phyloP scores from a whole-genome alignment of 1,139 yeast genomes.

The Suhomyces wounanorum region DNA sequence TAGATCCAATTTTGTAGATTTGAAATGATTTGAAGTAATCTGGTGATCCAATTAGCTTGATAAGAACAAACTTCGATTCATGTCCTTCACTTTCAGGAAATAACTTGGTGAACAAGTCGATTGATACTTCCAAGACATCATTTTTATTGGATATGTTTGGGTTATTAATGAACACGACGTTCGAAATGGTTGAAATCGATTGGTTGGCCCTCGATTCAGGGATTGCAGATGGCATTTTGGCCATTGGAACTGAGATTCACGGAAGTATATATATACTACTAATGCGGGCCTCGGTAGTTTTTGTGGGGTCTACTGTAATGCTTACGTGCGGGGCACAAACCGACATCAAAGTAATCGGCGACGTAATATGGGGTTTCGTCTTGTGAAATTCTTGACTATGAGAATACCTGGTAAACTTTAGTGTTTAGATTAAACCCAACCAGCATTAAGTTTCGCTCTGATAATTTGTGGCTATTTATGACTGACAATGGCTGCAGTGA shows the following conservation, averaged over 20 bases:
- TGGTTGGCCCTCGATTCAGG: conserved; percentile 3
- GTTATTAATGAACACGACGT: conserved; percentile 36
- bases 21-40: conserved; percentile 38
- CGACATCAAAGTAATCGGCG: neutral
- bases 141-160: conserved; percentile 23
- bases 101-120: conserved; percentile 35
- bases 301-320: conserved; percentile 8
- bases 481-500: no score
- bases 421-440: no score
- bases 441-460: no score
- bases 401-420: neutral
- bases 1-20: conserved; percentile 38
- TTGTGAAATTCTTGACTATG: neutral
- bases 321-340: conserved; percentile 9
- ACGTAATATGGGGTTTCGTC: neutral
- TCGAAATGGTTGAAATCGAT: conserved; percentile 30
- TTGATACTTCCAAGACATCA: conserved; percentile 38
- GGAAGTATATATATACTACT: conserved; percentile 6
- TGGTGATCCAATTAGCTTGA: conserved; percentile 49
- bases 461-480: no score
- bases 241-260: neutral
- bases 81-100: conserved; percentile 28
- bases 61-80: conserved; percentile 27
- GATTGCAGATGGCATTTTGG: conserved; percentile 21
- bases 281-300: conserved; percentile 12